phyloP scores from a whole-genome alignment of 176 grass and related monocot species.

The Avena atlantica region DNA sequence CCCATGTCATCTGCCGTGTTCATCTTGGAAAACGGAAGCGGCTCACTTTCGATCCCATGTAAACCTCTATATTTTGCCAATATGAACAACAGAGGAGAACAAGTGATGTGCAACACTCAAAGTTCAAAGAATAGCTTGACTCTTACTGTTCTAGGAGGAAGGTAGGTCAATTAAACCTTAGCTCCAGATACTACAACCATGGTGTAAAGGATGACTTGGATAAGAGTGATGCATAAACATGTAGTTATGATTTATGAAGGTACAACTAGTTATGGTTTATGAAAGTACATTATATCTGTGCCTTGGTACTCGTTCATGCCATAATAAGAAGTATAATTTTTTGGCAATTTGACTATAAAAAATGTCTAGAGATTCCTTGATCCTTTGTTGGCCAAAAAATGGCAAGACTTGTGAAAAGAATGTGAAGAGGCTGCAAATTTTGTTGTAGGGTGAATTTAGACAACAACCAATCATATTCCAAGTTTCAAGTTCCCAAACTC shows the following conservation, averaged over 20 bases:
- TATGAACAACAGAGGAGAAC: background rate
- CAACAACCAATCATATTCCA: too few species aligned
- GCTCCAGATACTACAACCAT: background rate
- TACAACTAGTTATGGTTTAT: background rate
- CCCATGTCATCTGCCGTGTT: constrained; percentile 39
- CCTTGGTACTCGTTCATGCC: too few species aligned
- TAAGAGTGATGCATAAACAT: background rate
- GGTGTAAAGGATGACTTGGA: background rate
- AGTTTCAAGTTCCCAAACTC: too few species aligned
- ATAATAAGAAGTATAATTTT: too few species aligned
- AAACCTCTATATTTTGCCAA: background rate
- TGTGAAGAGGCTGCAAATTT: too few species aligned
- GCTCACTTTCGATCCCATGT: constrained; percentile 17
- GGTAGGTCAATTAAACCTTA: background rate
- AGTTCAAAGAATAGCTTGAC: background rate
- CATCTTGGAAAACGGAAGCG: constrained; percentile 45
- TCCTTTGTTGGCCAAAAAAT: too few species aligned
- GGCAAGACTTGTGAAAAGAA: too few species aligned
- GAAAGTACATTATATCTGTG: background rate
- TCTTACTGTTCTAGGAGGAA: background rate
- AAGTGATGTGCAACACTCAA: background rate
- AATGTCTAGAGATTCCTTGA: too few species aligned
- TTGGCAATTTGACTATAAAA: too few species aligned
- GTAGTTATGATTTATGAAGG: background rate
- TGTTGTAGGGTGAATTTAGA: too few species aligned